Conservation (phyloP, 768 basidiomycete genomes). For the Boletus huronensis region DNA sequence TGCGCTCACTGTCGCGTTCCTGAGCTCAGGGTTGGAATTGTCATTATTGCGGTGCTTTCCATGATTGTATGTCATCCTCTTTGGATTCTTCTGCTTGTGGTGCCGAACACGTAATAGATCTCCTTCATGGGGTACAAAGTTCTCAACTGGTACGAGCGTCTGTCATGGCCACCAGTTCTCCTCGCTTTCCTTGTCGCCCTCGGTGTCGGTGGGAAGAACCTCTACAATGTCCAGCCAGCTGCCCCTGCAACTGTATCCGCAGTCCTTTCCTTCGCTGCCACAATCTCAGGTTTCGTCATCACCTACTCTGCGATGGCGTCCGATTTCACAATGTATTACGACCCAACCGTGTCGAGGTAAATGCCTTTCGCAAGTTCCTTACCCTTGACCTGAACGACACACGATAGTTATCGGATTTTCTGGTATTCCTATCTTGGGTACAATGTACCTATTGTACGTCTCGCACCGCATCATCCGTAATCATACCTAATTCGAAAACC, state of each 20-base stretch:
- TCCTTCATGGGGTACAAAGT: constrained; percentile 67
- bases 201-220: constrained; percentile 70
- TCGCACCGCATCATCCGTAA: constrained; percentile 11
- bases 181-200: constrained; percentile 67
- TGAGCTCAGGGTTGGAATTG: constrained; percentile 66
- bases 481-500: background rate
- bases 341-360: constrained; percentile 55
- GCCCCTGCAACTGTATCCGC: constrained; percentile 51
- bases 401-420: constrained; percentile 55
- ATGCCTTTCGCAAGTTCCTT: constrained; percentile 5
- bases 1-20: constrained; percentile 8
- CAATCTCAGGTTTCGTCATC: constrained; percentile 70
- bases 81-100: background rate
- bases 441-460: constrained; percentile 53
- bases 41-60: constrained; percentile 68
- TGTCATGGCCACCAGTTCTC: constrained; percentile 77
- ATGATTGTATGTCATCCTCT: constrained; percentile 45
- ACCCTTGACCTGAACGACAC: constrained; percentile 7
- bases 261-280: constrained; percentile 64
- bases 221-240: constrained; percentile 44
- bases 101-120: constrained; percentile 34
- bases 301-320: constrained; percentile 59
- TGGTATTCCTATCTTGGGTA: constrained; percentile 64
- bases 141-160: constrained; percentile 67
- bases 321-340: constrained; percentile 74